A percentile compares a stretch with the other conserved stretches of the same genome.
phyloP scores from a whole-genome alignment of 2,329 filamentous ascomycete genomes.

The Beauveria rudraprayagi region DNA sequence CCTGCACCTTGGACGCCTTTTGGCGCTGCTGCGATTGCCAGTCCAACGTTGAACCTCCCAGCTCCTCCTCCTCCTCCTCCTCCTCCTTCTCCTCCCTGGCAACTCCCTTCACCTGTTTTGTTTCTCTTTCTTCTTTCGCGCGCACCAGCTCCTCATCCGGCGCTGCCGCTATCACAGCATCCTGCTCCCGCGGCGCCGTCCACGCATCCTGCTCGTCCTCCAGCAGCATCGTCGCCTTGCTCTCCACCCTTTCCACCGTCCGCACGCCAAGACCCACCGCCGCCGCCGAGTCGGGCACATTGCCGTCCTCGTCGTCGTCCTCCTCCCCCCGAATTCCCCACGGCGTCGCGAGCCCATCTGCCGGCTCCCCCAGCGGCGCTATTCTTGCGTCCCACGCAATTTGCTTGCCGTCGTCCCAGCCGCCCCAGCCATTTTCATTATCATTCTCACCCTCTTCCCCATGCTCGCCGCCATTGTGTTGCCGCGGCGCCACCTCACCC shows the following conservation, averaged over 20 bases:
- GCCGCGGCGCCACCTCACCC: background rate
- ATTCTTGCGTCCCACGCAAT: background rate
- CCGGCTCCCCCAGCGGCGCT: background rate
- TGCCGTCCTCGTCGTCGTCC: too few relatives aligned
- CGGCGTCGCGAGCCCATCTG: background rate
- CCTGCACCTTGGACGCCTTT: slow-evolving; percentile 39
- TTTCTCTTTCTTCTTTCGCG: background rate
- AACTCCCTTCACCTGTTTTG: too few relatives aligned
- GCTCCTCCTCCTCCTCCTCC: too few relatives aligned
- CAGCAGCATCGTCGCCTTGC: background rate
- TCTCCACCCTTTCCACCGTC: background rate
- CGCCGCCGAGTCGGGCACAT: slow-evolving; percentile 22
- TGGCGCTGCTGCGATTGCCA: slow-evolving; percentile 3
- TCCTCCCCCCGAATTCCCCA: background rate
- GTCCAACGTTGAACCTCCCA: too few relatives aligned
- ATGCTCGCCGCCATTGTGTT: background rate
- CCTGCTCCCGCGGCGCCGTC: background rate
- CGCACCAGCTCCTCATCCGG: background rate
- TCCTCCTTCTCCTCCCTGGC: too few relatives aligned
- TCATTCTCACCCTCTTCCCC: slow-evolving; percentile 19
- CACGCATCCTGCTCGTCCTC: background rate
- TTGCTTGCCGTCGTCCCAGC: slow-evolving; percentile 24
- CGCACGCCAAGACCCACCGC: slow-evolving; percentile 22
- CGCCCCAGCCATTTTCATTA: slow-evolving; percentile 26
- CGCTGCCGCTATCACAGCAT: too few relatives aligned